These are phyloP conservation scores for Camellia oleifera DNA, from an alignment of 179 eudicot species.

Conservation along the genomic window DNA sequence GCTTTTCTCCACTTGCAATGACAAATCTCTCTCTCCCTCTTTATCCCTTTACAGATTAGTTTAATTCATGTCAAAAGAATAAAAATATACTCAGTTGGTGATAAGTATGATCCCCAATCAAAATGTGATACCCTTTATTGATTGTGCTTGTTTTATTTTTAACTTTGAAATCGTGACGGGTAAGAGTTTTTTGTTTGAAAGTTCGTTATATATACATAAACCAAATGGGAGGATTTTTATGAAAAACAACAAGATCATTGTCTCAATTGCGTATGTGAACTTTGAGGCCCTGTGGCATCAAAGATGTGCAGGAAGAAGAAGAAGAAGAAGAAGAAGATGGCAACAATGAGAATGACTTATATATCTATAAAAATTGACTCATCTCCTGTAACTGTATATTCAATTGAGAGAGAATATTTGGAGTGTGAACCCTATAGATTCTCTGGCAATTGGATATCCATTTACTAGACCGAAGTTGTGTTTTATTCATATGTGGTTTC, in stretches of 20 bases:
- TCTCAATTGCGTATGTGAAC: not conserved
- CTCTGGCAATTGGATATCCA: no score
- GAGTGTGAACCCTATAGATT: no score
- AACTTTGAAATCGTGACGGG: not conserved
- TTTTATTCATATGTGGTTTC: not conserved
- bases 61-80: not conserved
- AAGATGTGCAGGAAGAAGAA: conserved; percentile 13
- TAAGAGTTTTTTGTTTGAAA: not conserved
- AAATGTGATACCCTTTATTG: conserved; percentile 1
- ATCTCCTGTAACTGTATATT: no score
- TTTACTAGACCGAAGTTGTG: no score
- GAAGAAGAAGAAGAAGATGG: not conserved
- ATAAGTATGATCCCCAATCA: conserved; percentile 12
- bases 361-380: no score
- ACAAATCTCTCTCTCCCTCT: not conserved
- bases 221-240: not conserved
- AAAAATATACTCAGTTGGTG: conserved; percentile 9
- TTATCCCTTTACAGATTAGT: not conserved
- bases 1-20: conserved; percentile 10
- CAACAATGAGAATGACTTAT: not conserved
- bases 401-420: no score
- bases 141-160: not conserved
- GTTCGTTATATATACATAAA: not conserved
- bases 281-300: not conserved
- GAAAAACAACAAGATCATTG: not conserved